Base-by-base conservation (phyloP, 1,284 basidiomycete species). In the Ganoderma meredithae region DNA sequence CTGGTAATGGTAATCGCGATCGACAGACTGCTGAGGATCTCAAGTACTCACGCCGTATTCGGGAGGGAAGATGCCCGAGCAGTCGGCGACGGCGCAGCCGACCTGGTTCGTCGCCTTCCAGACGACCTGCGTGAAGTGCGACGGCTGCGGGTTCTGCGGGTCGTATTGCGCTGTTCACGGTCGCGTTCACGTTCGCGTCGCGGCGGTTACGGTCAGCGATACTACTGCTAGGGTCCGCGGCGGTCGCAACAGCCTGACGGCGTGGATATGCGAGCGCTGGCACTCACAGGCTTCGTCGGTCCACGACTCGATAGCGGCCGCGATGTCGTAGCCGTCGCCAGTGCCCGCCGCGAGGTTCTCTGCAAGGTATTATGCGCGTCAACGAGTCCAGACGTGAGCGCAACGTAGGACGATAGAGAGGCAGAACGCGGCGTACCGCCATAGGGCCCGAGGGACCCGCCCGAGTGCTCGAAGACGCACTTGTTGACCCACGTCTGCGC, bases 61-160 rank as follows among this genome's bases (percentile, higher is more conserved):
- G 31, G 85, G 62, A 33, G 74, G 76, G 74, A 90, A 87, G 66
- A 90, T 87, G 39, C 84, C 85, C 72, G 76, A 77, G 78, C 88
- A 90, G 13, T 76, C 72, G 64, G 82, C 78, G 49, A 86, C 80
- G 31, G 88, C 90, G 76, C 90, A 92, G 36, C 90, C 91, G 39
- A 92, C 80, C 70, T 90, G 80, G 0, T 83, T 86, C 13, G 86
- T 85, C 9, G 77, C 81, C 78, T 92, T 91, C 90, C 91, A 93
- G 3, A 93, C 90, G 59, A 79, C 77, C 78, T 93, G 90, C 8
- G 90, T 93, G 75, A 89, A 93, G 76, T 93, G 90, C 61, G 89
- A 90, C 19, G 84, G 74, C 59, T 78, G 65, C 4, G 90, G 90
- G 78, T 86, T 86, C 74, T 72, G 82, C 33, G 88, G 78, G 73